Evolutionary conservation across 129 eudicot species (phyloP).

Genomic region (Sambucus nigra): DNA sequence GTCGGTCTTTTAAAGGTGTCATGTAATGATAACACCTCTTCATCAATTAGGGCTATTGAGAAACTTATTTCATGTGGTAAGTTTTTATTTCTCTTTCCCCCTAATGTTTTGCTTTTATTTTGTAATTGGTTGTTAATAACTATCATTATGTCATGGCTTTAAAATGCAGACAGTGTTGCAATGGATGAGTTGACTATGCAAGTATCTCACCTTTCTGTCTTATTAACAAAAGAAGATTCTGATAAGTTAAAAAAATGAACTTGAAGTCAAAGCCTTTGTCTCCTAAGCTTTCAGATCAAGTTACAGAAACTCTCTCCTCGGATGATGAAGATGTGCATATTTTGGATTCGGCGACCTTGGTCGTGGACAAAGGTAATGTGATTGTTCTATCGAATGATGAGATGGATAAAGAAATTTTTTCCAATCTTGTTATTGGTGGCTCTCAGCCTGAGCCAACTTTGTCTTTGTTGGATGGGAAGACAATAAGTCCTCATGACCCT

Average conservation of each 20-base stretch:
- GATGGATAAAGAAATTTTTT: constrained; percentile 27
- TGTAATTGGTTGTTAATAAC: background rate
- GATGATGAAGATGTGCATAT: constrained; percentile 26
- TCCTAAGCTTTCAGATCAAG: constrained; percentile 22
- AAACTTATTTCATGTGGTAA: constrained; percentile 54
- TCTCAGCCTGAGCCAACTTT: constrained; percentile 20
- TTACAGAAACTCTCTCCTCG: constrained; percentile 11
- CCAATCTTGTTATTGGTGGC: constrained; percentile 11
- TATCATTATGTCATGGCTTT: constrained; percentile 12
- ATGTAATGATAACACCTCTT: constrained; percentile 31
- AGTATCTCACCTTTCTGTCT: constrained; percentile 52
- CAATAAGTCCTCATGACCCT: constrained; percentile 3
- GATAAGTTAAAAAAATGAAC: constrained; percentile 18
- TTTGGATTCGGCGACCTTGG: constrained; percentile 23
- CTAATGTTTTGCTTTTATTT: background rate
- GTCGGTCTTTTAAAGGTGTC: constrained; percentile 48
- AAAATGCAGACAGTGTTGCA: constrained; percentile 60
- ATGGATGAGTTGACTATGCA: constrained; percentile 53
- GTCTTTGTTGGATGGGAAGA: constrained; percentile 16
- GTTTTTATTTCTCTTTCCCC: constrained; percentile 11
- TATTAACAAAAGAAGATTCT: constrained; percentile 34
- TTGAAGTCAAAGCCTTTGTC: constrained; percentile 14
- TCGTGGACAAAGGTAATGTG: constrained; percentile 22
- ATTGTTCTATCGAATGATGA: constrained; percentile 81
- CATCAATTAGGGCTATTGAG: constrained; percentile 40